Conservation (phyloP, 306 rosid species). For the Cucurbita argyrosperma region DNA sequence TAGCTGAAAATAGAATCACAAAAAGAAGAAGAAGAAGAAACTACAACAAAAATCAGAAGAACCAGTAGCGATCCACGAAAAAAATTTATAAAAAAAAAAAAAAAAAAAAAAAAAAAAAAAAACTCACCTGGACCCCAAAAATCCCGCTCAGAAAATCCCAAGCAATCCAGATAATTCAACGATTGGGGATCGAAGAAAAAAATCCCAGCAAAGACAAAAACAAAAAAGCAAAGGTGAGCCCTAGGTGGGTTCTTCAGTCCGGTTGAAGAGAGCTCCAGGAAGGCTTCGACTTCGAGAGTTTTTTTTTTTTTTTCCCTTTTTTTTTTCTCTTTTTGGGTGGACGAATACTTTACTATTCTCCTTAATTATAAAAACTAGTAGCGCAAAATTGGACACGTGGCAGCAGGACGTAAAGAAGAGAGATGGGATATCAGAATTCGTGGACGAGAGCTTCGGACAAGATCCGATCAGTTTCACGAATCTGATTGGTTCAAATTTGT, state of each 20-base stretch:
- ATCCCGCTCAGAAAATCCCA: not conserved
- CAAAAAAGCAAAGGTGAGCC: not conserved
- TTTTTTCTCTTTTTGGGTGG: not conserved
- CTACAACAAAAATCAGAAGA: no score
- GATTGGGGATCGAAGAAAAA: not conserved
- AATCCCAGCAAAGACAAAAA: not conserved
- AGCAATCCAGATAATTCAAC: not conserved
- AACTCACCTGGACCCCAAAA: conserved; percentile 19
- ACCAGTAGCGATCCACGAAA: no score
- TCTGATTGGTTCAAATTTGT: conserved; percentile 28
- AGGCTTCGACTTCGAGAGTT: conserved; percentile 3
- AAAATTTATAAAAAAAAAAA: not conserved
- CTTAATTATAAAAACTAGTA: conserved; percentile 12
- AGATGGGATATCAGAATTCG: conserved; percentile 39
- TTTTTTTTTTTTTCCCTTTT: not conserved
- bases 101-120: not conserved
- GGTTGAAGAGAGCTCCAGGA: conserved; percentile 21
- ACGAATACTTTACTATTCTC: conserved; percentile 1
- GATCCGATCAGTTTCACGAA: conserved; percentile 62
- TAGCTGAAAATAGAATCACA: not conserved
- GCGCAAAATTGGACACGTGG: conserved; percentile 47
- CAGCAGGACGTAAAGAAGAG: not conserved
- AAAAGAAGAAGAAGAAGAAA: no score
- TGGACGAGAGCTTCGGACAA: conserved; percentile 44
- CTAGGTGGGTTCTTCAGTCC: conserved; percentile 8